Evolutionary conservation across 2,329 filamentous ascomycete species (phyloP).

Genomic region (Fusarium floridanum): DNA sequence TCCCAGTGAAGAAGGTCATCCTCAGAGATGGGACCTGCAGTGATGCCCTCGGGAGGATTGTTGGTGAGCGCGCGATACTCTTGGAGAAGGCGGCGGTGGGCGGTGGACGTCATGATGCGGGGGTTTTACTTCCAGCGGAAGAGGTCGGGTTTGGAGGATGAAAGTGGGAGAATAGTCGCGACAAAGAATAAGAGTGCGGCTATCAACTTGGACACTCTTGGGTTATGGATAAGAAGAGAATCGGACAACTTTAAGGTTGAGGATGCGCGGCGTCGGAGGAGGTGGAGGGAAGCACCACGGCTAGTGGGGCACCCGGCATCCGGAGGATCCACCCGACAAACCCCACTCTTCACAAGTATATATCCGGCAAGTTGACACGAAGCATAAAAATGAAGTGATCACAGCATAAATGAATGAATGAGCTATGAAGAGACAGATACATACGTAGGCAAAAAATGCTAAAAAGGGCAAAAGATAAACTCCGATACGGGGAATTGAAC

Average conservation of each 20-base stretch:
- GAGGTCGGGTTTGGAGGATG: neutral
- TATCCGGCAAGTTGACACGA: neutral
- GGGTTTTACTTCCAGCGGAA: neutral
- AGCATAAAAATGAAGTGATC: neutral
- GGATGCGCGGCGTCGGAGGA: constrained; percentile 22
- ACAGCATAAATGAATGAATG: too few relatives aligned
- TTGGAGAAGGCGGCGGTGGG: constrained; percentile 87
- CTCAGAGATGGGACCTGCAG: constrained; percentile 90
- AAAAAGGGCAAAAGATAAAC: neutral
- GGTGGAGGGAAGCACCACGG: constrained; percentile 36
- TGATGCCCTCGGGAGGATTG: constrained; percentile 97
- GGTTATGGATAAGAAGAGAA: neutral
- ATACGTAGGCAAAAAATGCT: neutral
- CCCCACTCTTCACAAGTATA: neutral
- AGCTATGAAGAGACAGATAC: neutral
- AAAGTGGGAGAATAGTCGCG: neutral
- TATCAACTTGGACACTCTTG: neutral
- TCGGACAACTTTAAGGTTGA: constrained; percentile 1
- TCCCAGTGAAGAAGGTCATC: constrained; percentile 98
- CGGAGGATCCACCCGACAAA: constrained; percentile 1
- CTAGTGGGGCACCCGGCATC: constrained; percentile 28
- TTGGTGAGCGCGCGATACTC: constrained; percentile 96
- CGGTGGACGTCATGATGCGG: constrained; percentile 68
- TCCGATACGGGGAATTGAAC: constrained; percentile 42
- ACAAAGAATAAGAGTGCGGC: neutral